Evolutionary conservation across 352 stramenopile genomes (phyloP).

Genomic region (Phytophthora lateralis): DNA sequence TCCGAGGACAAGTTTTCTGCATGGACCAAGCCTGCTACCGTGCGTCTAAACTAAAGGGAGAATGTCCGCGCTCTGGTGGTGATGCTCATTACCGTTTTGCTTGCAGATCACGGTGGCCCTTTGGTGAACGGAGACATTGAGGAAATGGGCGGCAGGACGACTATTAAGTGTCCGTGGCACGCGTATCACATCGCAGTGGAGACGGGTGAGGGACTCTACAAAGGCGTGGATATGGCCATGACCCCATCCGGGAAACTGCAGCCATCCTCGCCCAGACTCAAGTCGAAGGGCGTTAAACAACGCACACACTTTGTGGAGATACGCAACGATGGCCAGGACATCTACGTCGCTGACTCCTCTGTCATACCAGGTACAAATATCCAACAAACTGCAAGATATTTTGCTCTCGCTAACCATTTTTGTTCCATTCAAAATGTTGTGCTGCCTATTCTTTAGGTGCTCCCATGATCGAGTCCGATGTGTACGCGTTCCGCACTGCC

Average conservation of each 20-base stretch:
- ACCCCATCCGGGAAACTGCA: slow-evolving; percentile 51
- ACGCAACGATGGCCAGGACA: slow-evolving; percentile 59
- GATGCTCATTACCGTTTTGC: slow-evolving; percentile 1
- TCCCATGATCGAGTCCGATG: slow-evolving; percentile 62
- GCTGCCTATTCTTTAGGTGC: slow-evolving; percentile 28
- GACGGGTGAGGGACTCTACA: slow-evolving; percentile 86
- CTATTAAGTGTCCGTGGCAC: slow-evolving; percentile 88
- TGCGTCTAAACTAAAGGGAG: slow-evolving; percentile 25
- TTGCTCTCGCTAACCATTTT: slow-evolving; percentile 5
- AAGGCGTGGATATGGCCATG: slow-evolving; percentile 78
- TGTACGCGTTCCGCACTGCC: slow-evolving; percentile 71
- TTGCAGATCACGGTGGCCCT: slow-evolving; percentile 78
- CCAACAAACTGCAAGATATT: not conserved
- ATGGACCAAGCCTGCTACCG: slow-evolving; percentile 90
- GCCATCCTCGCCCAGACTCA: slow-evolving; percentile 59
- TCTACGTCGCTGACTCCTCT: slow-evolving; percentile 84
- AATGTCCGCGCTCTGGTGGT: slow-evolving; percentile 23
- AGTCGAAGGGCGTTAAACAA: slow-evolving; percentile 88
- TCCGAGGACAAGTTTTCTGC: slow-evolving; percentile 73
- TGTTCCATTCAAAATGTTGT: slow-evolving; percentile 8
- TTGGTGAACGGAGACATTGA: slow-evolving; percentile 85
- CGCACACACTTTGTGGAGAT: slow-evolving; percentile 82
- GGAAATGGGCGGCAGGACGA: slow-evolving; percentile 76
- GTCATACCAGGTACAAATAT: slow-evolving; percentile 46
- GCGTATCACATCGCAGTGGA: slow-evolving; percentile 84